Evolutionary conservation across 2,329 filamentous ascomycete species (phyloP).

Genomic region (Fonsecaea multimorphosa): DNA sequence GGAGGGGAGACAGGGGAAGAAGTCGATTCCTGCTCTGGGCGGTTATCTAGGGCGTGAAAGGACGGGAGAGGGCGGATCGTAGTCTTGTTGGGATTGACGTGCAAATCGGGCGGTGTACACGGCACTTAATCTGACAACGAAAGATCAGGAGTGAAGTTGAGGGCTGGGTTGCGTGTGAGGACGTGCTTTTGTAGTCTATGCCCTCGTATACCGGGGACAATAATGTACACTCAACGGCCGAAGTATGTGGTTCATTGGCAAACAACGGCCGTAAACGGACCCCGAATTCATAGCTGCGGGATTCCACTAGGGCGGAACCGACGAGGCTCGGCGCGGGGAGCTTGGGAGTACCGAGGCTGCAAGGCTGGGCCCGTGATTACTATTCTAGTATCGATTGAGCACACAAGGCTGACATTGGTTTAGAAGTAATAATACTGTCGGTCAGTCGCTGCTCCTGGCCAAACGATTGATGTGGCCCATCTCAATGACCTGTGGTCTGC

Average conservation of each 20-base stretch:
- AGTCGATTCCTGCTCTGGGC: not conserved
- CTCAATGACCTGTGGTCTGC: not conserved
- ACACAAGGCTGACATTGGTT: not conserved
- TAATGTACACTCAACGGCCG: constrained; percentile 4
- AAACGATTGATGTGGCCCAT: not conserved
- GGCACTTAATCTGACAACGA: not conserved
- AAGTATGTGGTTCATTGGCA: not conserved
- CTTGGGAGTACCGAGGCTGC: constrained; percentile 10
- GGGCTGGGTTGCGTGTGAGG: not conserved
- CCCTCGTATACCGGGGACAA: not conserved
- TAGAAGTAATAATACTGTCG: not conserved
- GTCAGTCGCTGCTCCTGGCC: no score
- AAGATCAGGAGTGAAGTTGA: not conserved
- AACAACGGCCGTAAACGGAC: constrained; percentile 10
- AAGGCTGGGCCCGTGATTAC: not conserved
- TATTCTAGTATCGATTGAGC: not conserved
- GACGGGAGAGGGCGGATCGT: not conserved
- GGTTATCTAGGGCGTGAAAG: no score
- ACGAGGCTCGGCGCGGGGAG: constrained; percentile 8
- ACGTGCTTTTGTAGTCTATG: not conserved
- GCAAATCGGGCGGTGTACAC: not conserved
- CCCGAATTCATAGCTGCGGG: not conserved
- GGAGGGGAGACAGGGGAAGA: not conserved
- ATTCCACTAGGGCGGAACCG: not conserved
- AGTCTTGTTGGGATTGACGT: not conserved